Evolutionary conservation across 257 asterid genomes (phyloP).

Genomic region (Petunia axillaris): DNA sequence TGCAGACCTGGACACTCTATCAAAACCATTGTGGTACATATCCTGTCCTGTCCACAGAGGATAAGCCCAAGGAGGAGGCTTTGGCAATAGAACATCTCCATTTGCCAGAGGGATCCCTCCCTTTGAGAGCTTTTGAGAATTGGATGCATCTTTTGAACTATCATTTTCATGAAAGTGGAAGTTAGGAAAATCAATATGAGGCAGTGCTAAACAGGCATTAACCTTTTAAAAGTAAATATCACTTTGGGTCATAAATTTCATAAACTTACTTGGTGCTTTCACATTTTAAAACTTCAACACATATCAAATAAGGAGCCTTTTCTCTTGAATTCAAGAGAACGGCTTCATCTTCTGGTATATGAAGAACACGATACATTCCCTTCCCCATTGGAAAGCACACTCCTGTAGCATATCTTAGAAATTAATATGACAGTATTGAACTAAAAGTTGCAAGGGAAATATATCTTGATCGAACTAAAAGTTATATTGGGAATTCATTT

Average conservation of each 20-base stretch:
- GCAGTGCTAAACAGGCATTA: background rate
- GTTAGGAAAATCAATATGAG: conserved; percentile 18
- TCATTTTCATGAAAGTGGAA: conserved; percentile 44
- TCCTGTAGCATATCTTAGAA: conserved; percentile 52
- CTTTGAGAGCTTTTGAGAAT: conserved; percentile 83
- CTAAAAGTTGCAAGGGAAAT: conserved; percentile 12
- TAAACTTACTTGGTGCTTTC: conserved; percentile 75
- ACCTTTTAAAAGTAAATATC: background rate
- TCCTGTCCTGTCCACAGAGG: conserved; percentile 87
- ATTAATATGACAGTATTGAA: conserved; percentile 20
- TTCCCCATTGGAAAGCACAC: conserved; percentile 95
- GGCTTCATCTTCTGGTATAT: conserved; percentile 97
- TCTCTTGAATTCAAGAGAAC: conserved; percentile 98
- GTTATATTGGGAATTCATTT: background rate
- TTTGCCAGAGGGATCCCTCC: conserved; percentile 99
- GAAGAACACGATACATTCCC: conserved; percentile 96
- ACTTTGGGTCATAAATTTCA: conserved; percentile 20
- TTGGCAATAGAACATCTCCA: conserved; percentile 92
- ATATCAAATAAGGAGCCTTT: conserved; percentile 96
- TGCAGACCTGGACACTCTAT: conserved; percentile 87
- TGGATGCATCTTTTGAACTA: conserved; percentile 67
- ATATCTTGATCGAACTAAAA: background rate
- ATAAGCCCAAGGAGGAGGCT: conserved; percentile 99
- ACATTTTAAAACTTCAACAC: conserved; percentile 90
- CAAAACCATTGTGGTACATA: conserved; percentile 73